Evolutionary conservation across 208 protist genomes (phyloP).

Genomic region (Balamuthia mandrillaris): DNA sequence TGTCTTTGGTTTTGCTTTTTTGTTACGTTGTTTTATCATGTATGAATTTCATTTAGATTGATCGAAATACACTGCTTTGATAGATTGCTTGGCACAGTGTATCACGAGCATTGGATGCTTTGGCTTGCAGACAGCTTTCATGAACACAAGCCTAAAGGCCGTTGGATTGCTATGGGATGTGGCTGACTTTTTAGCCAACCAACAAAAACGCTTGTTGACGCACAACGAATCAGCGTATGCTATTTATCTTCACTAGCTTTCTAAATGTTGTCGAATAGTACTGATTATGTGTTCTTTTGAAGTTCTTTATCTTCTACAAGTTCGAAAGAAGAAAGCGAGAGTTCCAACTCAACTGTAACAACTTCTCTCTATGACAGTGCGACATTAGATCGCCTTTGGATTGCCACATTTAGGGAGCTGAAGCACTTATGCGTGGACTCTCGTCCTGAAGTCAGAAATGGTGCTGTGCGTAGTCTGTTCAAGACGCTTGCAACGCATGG

Average conservation of each 20-base stretch:
- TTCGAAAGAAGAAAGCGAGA: too few relatives aligned
- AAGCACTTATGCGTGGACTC: slow-evolving; percentile 21
- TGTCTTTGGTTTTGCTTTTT: neutral
- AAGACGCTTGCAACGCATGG: slow-evolving; percentile 36
- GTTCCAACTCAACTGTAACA: neutral
- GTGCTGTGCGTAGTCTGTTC: slow-evolving; percentile 38
- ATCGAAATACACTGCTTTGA: neutral
- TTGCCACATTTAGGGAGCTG: slow-evolving; percentile 11
- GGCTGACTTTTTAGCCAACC: slow-evolving; percentile 31
- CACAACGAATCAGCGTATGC: slow-evolving; percentile 20
- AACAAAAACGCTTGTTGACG: slow-evolving; percentile 11
- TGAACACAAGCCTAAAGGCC: slow-evolving; percentile 40
- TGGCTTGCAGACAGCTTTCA: neutral
- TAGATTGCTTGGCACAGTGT: slow-evolving; percentile 1
- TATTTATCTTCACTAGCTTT: neutral
- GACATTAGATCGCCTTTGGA: neutral
- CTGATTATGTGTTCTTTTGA: too few relatives aligned
- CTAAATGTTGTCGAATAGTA: too few relatives aligned
- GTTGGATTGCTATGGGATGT: slow-evolving; percentile 40
- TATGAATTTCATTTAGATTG: neutral
- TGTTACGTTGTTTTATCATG: neutral
- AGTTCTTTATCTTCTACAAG: too few relatives aligned
- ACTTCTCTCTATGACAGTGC: neutral
- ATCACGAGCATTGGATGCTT: slow-evolving; percentile 33
- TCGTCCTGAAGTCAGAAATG: slow-evolving; percentile 29